phyloP scores from a whole-genome alignment of 495 filamentous ascomycete genomes.

The Hypoxylon perforatum region DNA sequence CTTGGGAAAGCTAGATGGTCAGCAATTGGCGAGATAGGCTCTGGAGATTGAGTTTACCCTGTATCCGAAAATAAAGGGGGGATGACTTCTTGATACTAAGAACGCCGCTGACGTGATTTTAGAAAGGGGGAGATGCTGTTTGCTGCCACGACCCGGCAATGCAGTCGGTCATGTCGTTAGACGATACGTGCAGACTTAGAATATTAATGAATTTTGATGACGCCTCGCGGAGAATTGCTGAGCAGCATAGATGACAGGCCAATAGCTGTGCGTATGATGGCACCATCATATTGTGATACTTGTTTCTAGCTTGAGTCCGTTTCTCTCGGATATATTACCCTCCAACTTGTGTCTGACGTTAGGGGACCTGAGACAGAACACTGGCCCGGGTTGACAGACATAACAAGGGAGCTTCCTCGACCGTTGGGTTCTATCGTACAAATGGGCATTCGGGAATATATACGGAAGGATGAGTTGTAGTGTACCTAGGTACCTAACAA shows the following conservation, averaged over 20 bases:
- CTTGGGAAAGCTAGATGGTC: conserved; percentile 20
- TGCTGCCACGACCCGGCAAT: not conserved
- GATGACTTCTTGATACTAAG: conserved; percentile 1
- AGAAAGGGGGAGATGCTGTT: conserved; percentile 3
- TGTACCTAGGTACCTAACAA: conserved; percentile 10
- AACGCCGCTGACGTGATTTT: conserved; percentile 31
- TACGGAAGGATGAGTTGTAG: not conserved
- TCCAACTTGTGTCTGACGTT: not conserved
- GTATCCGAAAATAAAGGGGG: conserved; percentile 14
- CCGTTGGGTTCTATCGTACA: not conserved
- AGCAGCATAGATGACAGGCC: conserved; percentile 6
- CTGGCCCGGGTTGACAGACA: too few relatives aligned
- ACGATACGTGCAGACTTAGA: conserved; percentile 4
- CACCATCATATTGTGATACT: conserved; percentile 6
- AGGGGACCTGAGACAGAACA: too few relatives aligned
- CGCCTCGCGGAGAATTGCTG: conserved; percentile 8
- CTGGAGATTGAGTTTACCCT: conserved; percentile 26
- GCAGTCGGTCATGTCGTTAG: conserved; percentile 1
- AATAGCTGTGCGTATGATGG: conserved; percentile 8
- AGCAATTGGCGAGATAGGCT: conserved; percentile 26
- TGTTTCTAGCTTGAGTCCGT: conserved; percentile 1
- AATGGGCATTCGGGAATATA: not conserved
- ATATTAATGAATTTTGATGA: not conserved
- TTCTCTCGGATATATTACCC: conserved; percentile 5
- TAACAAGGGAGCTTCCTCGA: not conserved